These are phyloP conservation scores for Ilex aquifolium DNA, from an alignment of 257 asterid species.

Conservation along the genomic window DNA sequence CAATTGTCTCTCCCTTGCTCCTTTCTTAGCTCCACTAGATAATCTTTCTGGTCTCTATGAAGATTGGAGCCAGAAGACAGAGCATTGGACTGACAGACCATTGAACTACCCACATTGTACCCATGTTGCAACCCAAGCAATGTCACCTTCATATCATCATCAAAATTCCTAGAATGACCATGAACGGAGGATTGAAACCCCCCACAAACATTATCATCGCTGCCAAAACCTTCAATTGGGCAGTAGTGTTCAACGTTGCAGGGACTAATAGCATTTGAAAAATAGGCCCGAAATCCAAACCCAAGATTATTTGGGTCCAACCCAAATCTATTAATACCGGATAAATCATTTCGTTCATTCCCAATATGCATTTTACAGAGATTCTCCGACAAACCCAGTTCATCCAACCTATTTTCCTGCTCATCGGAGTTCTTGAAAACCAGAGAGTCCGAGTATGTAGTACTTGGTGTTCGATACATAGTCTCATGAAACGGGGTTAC, in stretches of 20 bases:
- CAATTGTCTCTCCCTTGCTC: constrained; percentile 9
- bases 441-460: constrained; percentile 12
- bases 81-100: constrained; percentile 11
- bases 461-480: constrained; percentile 4
- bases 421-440: constrained; percentile 7
- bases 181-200: background rate
- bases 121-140: background rate
- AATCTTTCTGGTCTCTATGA: background rate
- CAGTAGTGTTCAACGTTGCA: background rate
- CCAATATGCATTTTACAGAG: constrained; percentile 22
- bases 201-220: constrained; percentile 3
- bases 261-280: background rate
- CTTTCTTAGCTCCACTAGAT: constrained; percentile 3
- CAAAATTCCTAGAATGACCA: background rate
- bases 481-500: constrained; percentile 13
- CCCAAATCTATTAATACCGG: constrained; percentile 8
- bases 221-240: constrained; percentile 10
- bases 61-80: background rate
- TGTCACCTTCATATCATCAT: background rate
- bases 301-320: constrained; percentile 12
- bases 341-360: constrained; percentile 10
- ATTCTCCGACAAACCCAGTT: constrained; percentile 21
- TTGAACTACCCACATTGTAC: constrained; percentile 7
- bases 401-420: constrained; percentile 11
- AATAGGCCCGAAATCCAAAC: constrained; percentile 6